Conservation (phyloP, 2,329 filamentous ascomycete species). For the Reticulascus tulasneorum region DNA sequence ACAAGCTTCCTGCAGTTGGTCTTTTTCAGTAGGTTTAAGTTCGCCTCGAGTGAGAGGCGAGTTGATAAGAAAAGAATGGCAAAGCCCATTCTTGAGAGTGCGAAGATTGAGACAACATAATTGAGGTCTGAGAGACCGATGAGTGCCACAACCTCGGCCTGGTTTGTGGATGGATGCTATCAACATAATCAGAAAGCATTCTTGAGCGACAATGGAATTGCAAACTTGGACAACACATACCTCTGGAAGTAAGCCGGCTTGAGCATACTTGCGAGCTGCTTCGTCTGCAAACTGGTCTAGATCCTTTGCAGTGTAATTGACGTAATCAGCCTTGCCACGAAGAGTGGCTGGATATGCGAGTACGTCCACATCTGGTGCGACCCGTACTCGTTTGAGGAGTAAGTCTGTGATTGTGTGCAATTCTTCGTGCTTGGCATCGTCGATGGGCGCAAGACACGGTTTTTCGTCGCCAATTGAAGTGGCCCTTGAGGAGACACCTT, state of each 20-base stretch:
- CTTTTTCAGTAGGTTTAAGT: conserved; percentile 40
- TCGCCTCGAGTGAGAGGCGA: conserved; percentile 46
- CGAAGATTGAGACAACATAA: conserved; percentile 48
- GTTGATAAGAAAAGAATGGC: conserved; percentile 51
- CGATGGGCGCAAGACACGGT: conserved; percentile 5
- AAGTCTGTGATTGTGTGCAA: conserved; percentile 6
- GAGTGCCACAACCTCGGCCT: conserved; percentile 38
- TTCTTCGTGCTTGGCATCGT: conserved; percentile 8
- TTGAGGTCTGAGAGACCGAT: conserved; percentile 46
- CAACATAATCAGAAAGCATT: too few relatives aligned
- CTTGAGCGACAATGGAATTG: not conserved
- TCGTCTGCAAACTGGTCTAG: conserved; percentile 20
- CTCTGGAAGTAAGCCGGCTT: conserved; percentile 8
- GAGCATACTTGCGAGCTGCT: conserved; percentile 11
- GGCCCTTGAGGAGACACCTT: conserved; percentile 6
- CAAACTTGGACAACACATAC: conserved; percentile 3
- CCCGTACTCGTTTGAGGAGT: conserved; percentile 2
- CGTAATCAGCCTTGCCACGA: conserved; percentile 16
- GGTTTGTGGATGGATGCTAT: conserved; percentile 12
- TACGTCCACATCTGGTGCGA: conserved; percentile 11
- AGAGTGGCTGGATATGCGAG: conserved; percentile 18
- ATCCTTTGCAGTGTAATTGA: conserved; percentile 18
- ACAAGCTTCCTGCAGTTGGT: conserved; percentile 28
- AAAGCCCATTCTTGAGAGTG: conserved; percentile 48
- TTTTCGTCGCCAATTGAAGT: conserved; percentile 5